A percentile compares a stretch with the other conserved stretches of the same genome.
phyloP scores from a whole-genome alignment of 176 grass and related monocot species.

The Oryza coarctata region DNA sequence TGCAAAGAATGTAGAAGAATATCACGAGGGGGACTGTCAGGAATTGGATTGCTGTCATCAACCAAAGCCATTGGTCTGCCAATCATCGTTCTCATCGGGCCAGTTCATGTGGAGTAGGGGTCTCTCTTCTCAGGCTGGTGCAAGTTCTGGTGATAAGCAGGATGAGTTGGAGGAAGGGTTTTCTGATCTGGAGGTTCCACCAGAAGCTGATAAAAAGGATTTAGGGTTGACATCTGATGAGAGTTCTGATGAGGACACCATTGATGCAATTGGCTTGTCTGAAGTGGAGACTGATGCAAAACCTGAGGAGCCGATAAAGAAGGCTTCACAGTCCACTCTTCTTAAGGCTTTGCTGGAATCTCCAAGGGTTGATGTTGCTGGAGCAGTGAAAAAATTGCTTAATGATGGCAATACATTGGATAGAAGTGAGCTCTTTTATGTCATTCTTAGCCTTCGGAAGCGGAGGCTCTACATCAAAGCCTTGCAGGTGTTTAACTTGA shows the following conservation, averaged over 20 bases:
- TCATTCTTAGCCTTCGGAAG: constrained; percentile 52
- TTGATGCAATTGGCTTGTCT: constrained; percentile 33
- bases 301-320: constrained; percentile 7
- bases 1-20: constrained; percentile 17
- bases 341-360: constrained; percentile 43
- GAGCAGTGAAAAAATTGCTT: constrained; percentile 59
- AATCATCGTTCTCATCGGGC: constrained; percentile 22
- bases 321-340: constrained; percentile 5
- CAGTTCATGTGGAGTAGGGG: constrained; percentile 38
- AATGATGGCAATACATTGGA: constrained; percentile 57
- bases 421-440: constrained; percentile 38
- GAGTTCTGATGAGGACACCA: constrained; percentile 48
- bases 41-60: constrained; percentile 27
- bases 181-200: constrained; percentile 71
- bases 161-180: constrained; percentile 69
- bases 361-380: constrained; percentile 20
- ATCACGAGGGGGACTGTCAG: neutral
- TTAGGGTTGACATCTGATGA: constrained; percentile 47
- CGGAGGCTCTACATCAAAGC: constrained; percentile 50
- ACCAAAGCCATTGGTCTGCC: constrained; percentile 33
- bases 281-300: constrained; percentile 41
- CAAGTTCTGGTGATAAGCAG: constrained; percentile 54
- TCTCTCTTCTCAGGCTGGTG: constrained; percentile 64
- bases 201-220: constrained; percentile 46
- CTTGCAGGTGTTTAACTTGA: constrained; percentile 62